Conservation (phyloP, 768 basidiomycete genomes). For the Hygrophoropsis aurantiaca region DNA sequence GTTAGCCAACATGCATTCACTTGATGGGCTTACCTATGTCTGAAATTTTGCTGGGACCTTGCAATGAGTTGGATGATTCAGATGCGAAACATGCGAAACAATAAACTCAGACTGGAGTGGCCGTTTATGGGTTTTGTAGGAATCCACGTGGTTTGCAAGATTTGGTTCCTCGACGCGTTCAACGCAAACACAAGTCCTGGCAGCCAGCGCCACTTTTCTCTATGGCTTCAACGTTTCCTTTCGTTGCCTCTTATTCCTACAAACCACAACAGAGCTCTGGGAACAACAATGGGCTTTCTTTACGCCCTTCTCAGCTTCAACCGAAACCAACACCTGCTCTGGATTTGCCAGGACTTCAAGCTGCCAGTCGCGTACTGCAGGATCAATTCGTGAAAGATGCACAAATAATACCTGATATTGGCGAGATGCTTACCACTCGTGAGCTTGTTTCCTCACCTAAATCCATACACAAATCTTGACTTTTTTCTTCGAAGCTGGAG, state of each 20-base stretch:
- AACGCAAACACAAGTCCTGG: constrained; percentile 3
- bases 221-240: constrained; percentile 9
- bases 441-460: constrained; percentile 22
- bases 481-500: constrained; percentile 46
- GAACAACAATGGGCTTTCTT: constrained; percentile 1
- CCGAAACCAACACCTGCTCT: constrained; percentile 31
- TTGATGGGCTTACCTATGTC: too few species aligned
- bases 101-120: too few species aligned
- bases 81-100: too few species aligned
- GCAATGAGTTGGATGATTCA: too few species aligned
- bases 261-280: neutral
- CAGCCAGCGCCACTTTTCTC: neutral
- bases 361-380: constrained; percentile 64
- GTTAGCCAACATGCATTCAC: too few species aligned
- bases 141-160: constrained; percentile 10
- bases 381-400: constrained; percentile 73
- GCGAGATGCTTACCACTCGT: constrained; percentile 66
- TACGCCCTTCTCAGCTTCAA: constrained; percentile 6
- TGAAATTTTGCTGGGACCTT: too few species aligned
- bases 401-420: constrained; percentile 72
- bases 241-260: constrained; percentile 6
- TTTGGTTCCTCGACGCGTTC: constrained; percentile 7
- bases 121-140: neutral
- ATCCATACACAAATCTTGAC: constrained; percentile 1
- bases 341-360: constrained; percentile 63